Evolutionary conservation across 768 basidiomycete species (phyloP), one percentile per base, ranked within the genome.

Genomic region (Asterophora lycoperdoides): DNA sequence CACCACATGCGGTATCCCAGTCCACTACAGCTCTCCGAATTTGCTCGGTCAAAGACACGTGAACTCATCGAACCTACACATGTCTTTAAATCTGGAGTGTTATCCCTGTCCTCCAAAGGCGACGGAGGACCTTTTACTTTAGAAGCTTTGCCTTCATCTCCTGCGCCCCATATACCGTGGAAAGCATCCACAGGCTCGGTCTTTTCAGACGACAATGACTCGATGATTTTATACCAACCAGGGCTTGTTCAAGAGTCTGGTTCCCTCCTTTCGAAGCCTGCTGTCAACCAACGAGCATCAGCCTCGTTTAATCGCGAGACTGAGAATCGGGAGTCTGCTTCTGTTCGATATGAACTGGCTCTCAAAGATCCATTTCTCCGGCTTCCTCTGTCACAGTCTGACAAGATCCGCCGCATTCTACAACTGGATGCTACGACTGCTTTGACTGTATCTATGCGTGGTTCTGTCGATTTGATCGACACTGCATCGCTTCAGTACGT

Each of bases 331-430:
- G 48, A 37, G 13, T n/a, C n/a, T n/a, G n/a, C n/a, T n/a, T 23
- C 35, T 19, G 28, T 23, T 15, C 29, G 20, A 26, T 32, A 45
- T 35, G 15, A 17, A 19, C 46, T 37, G 6, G 33, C 46, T 9
- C 41, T 38, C 13, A 58, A 60, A 41, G 53, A 56, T n/a, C 44
- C 48, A 5, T 45, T 44, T 11, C 40, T 58, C 17, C 56, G 52
- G 23, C 20, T 67, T 3, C 57, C 58, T 13, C 40, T 54, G 30
- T 41, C 48, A 5, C 48, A 62, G 32, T 53, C 64, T 39, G 75
- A 77, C 53, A 72, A 62, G 51, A 61, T 71, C 33, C 74, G 74
- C 20, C 67, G 71, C 28, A 36, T 76, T 10, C 51, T 77, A 39
- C 51, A 44, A 20, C 44, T 36, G 20, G 41, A 48, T 14, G 41